Evolutionary conservation across 2,329 filamentous ascomycete genomes (phyloP).

Genomic region (Sodiomyces alkalinus): DNA sequence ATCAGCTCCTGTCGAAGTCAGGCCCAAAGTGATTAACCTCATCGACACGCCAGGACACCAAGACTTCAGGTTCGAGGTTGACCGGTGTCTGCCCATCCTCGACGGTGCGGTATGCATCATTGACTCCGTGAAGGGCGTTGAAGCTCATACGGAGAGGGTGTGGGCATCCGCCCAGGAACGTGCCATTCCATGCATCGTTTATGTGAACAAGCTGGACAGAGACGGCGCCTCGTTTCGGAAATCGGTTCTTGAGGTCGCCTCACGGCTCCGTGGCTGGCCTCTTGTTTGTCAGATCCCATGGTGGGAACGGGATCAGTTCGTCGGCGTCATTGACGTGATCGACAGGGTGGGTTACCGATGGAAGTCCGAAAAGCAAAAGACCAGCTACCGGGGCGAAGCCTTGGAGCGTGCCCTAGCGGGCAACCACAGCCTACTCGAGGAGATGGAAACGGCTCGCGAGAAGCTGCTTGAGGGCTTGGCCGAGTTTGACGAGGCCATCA

Average conservation of each 20-base stretch:
- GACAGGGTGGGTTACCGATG: slow-evolving; percentile 63
- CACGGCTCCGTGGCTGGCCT: slow-evolving; percentile 68
- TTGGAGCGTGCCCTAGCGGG: slow-evolving; percentile 20
- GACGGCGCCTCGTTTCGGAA: slow-evolving; percentile 67
- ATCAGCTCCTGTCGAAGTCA: background rate
- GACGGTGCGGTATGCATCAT: slow-evolving; percentile 89
- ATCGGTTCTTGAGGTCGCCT: slow-evolving; percentile 73
- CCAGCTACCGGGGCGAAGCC: slow-evolving; percentile 12
- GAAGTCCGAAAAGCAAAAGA: slow-evolving; percentile 26
- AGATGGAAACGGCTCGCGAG: slow-evolving; percentile 61
- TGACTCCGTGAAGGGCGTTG: slow-evolving; percentile 83
- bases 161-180: slow-evolving; percentile 85
- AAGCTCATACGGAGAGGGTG: slow-evolving; percentile 93
- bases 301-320: slow-evolving; percentile 71
- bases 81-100: slow-evolving; percentile 74
- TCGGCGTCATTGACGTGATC: slow-evolving; percentile 74
- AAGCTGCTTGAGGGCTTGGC: slow-evolving; percentile 72
- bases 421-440: slow-evolving; percentile 40
- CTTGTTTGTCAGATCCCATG: slow-evolving; percentile 90
- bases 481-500: slow-evolving; percentile 74
- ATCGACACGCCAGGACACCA: slow-evolving; percentile 96
- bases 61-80: slow-evolving; percentile 93
- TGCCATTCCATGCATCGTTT: slow-evolving; percentile 65
- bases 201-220: slow-evolving; percentile 66
- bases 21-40: slow-evolving; percentile 60